These are phyloP conservation scores for Noccaea caerulescens DNA, from an alignment of 345 rosid species.

Conservation along the genomic window DNA sequence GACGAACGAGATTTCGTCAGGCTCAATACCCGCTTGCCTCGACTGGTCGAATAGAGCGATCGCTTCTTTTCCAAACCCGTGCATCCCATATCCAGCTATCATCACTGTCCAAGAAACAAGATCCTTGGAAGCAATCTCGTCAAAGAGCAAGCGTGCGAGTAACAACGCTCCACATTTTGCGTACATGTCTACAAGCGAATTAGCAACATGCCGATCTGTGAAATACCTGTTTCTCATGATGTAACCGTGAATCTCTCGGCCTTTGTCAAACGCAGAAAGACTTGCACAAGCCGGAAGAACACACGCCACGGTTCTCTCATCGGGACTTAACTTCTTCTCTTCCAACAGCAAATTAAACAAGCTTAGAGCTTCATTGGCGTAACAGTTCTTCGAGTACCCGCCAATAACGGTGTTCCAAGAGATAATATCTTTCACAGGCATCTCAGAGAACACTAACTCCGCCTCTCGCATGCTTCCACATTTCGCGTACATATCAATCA, in stretches of 20 bases:
- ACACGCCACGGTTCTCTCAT: conserved; percentile 62
- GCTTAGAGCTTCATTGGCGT: conserved; percentile 62
- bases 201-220: conserved; percentile 57
- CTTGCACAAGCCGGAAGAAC: conserved; percentile 80
- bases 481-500: conserved; percentile 81
- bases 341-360: conserved; percentile 52
- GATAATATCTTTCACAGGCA: conserved; percentile 59
- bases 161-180: conserved; percentile 64
- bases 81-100: conserved; percentile 87
- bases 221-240: conserved; percentile 54
- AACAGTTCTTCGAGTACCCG: conserved; percentile 65
- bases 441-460: conserved; percentile 50
- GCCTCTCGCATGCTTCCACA: conserved; percentile 78
- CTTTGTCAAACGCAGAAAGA: conserved; percentile 68
- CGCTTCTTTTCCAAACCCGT: conserved; percentile 75
- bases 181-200: conserved; percentile 76
- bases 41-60: conserved; percentile 54
- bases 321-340: conserved; percentile 49
- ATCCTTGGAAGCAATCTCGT: conserved; percentile 61
- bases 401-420: conserved; percentile 82
- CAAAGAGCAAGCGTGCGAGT: conserved; percentile 60
- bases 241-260: conserved; percentile 66
- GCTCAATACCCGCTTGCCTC: conserved; percentile 53
- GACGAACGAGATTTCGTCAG: conserved; percentile 70
- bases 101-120: conserved; percentile 76